Evolutionary conservation across 768 basidiomycete species (phyloP).

Genomic region (Agrocybe praecox): DNA sequence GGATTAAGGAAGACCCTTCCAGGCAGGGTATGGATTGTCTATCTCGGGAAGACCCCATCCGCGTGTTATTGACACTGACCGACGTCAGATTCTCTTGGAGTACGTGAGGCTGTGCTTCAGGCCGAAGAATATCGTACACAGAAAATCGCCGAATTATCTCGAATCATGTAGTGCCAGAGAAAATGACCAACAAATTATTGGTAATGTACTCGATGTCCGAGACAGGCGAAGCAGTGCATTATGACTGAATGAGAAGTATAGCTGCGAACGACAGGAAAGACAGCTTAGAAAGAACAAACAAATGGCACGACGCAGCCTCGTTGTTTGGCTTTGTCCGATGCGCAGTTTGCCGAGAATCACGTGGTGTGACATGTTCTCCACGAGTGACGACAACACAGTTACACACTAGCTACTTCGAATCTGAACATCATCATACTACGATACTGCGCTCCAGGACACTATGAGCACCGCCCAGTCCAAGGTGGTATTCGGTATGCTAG

Average conservation of each 20-base stretch:
- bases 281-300: no score
- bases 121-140: background rate
- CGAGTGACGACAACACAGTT: no score
- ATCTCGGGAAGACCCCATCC: background rate
- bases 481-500: constrained; percentile 26
- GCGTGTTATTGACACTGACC: background rate
- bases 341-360: background rate
- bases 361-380: background rate
- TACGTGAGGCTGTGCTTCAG: background rate
- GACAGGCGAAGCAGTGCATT: background rate
- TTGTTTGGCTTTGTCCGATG: background rate
- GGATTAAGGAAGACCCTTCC: background rate
- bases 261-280: no score
- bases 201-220: background rate
- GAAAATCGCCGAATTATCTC: background rate
- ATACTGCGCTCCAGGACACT: background rate
- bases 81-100: background rate
- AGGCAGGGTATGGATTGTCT: background rate
- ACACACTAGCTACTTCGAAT: no score
- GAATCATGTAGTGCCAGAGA: background rate
- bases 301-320: no score
- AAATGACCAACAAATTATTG: background rate
- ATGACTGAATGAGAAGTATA: no score
- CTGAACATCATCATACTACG: background rate
- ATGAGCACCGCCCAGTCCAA: constrained; percentile 20